These are phyloP conservation scores for Colletotrichum salicis DNA, from an alignment of 2,329 filamentous ascomycete species.

Conservation along the genomic window DNA sequence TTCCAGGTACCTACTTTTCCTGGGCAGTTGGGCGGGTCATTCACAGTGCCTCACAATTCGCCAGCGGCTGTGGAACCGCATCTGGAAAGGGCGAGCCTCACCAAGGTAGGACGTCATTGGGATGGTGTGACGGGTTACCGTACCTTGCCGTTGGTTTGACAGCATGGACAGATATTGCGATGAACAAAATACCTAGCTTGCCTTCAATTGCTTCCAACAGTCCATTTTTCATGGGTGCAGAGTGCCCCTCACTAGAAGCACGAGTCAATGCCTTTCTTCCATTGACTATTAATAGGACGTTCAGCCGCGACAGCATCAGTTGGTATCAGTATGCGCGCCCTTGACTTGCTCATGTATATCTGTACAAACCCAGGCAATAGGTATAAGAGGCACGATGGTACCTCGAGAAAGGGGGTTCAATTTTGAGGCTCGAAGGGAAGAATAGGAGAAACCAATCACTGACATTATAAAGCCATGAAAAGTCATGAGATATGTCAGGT, in stretches of 20 bases:
- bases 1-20: background rate
- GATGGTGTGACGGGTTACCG: background rate
- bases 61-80: slow-evolving; percentile 5
- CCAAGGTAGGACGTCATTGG: slow-evolving; percentile 24
- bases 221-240: background rate
- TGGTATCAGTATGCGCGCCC: too few relatives aligned
- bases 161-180: background rate
- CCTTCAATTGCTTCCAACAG: background rate
- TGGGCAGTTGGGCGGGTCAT: slow-evolving; percentile 5
- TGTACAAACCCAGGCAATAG: background rate
- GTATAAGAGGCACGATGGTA: background rate
- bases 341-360: too few relatives aligned
- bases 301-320: background rate
- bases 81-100: slow-evolving; percentile 5
- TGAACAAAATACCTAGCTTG: background rate
- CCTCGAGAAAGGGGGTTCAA: background rate
- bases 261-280: background rate
- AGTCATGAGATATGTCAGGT: background rate
- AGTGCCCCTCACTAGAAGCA: background rate
- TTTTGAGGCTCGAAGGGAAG: background rate
- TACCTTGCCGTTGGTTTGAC: background rate
- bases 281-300: background rate
- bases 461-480: background rate
- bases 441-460: background rate
- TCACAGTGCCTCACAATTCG: slow-evolving; percentile 13